These are phyloP conservation scores for Tylopilus sp. DNA, from an alignment of 1,284 basidiomycete species.

Conservation along the genomic window DNA sequence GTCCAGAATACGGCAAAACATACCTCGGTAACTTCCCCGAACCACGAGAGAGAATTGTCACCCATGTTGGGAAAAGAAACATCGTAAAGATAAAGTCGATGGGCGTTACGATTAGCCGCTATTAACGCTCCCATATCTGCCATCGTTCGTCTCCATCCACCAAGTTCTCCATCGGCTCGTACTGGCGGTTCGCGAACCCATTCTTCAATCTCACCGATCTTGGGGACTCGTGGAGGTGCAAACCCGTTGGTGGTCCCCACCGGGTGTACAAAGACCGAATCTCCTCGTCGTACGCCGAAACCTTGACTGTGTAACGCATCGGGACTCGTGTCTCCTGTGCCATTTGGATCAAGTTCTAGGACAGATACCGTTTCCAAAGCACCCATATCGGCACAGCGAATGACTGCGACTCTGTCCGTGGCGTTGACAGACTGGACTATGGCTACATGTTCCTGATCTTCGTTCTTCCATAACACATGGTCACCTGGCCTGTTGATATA, in stretches of 20 bases:
- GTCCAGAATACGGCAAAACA: background rate
- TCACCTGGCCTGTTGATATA: conserved; percentile 75
- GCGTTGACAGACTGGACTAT: conserved; percentile 81
- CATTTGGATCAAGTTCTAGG: conserved; percentile 85
- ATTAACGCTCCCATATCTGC: conserved; percentile 56
- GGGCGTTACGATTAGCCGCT: conserved; percentile 45
- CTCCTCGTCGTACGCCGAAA: conserved; percentile 76
- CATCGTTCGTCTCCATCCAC: conserved; percentile 70
- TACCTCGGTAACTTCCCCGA: conserved; percentile 76
- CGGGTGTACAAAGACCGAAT: conserved; percentile 77
- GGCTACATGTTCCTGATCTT: conserved; percentile 63
- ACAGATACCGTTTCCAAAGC: conserved; percentile 69
- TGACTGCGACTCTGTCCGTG: conserved; percentile 63
- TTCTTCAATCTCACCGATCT: conserved; percentile 74
- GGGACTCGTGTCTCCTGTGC: conserved; percentile 49
- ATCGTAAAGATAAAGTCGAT: conserved; percentile 39
- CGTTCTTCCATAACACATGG: conserved; percentile 81
- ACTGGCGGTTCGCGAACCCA: conserved; percentile 67
- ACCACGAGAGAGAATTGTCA: conserved; percentile 56
- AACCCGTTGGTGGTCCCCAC: conserved; percentile 67
- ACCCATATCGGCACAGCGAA: conserved; percentile 54
- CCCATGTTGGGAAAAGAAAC: conserved; percentile 45
- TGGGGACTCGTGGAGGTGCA: conserved; percentile 60
- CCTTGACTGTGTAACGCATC: conserved; percentile 39
- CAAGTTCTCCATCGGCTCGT: conserved; percentile 46